Base-by-base conservation (phyloP, 139 green algal species). In the Coccomyxa sp. region DNA sequence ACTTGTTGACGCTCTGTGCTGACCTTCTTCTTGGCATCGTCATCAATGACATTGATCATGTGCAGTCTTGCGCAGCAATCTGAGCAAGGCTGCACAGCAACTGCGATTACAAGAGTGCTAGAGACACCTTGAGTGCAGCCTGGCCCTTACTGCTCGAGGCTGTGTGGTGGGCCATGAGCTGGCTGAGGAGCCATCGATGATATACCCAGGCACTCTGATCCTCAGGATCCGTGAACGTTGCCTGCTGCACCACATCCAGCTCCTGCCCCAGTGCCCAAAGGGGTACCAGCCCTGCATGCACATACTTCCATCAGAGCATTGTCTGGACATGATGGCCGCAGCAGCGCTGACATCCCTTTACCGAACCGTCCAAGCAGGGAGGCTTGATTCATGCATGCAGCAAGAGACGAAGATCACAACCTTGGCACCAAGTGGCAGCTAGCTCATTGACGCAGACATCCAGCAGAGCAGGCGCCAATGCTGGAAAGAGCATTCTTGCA, bases 171-270 rank as follows among this genome's bases (percentile, higher is more conserved):
- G 58, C 76, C 76, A 58, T 30, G 13, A 21, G 14, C 30, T 90
- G 88, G 66, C 90, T 91, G 32, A 98, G 84, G 79, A 98, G 89
- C 96, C 96, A 99, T 66, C 91, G 86, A 83, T 98, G 95, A 85
- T 99, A 99, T 66, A 99, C 89, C 94, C 95, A 99, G 79, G 89
- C 93, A 78, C 92, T 97, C 89, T 99, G 94, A 90, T 99, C 96
- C 15, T 91, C 81, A 16, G 94, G 92, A 85, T 99, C 96, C 0
- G 96, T 99, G 74, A 92, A 98, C 83, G 98, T 97, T 0, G 96
- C 96, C 87, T 95, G 91, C 75, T 94, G 90, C 63, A 99, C 94
- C 86, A 99, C 90, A 79, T 97, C 95, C 80, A 95, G 98, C 91
- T 99, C 96, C 68, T 91, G 84, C 25, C 95, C 89, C 38, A 98